phyloP scores from a whole-genome alignment of 139 green algal species.

The Chlorella sorokiniana region DNA sequence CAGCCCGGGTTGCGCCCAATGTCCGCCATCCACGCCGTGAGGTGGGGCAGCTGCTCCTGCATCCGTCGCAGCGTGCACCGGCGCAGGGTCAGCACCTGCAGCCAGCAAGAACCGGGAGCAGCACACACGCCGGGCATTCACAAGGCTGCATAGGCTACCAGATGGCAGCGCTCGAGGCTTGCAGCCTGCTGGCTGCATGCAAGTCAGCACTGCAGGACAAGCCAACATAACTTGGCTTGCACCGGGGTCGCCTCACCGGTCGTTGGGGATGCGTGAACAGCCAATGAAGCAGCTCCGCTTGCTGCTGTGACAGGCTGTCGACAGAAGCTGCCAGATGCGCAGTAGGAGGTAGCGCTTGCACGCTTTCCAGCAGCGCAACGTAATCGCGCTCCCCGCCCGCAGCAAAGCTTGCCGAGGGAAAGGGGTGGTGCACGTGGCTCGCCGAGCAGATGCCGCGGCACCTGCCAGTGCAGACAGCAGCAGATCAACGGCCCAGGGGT shows the following conservation, averaged over 20 bases:
- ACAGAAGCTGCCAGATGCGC: not conserved
- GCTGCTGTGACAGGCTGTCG: not conserved
- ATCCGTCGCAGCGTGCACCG: not conserved
- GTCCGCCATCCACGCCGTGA: constrained; percentile 16
- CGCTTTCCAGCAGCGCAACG: not conserved
- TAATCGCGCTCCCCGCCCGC: not conserved
- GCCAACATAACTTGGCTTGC: not conserved
- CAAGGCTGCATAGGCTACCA: not conserved
- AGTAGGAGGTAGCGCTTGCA: not conserved
- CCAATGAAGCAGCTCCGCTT: constrained; percentile 5
- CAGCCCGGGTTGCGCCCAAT: constrained; percentile 13
- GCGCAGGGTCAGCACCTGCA: not conserved
- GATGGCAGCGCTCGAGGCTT: too few species aligned
- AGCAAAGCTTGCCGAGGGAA: constrained; percentile 7
- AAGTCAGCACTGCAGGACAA: too few species aligned
- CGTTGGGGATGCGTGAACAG: not conserved
- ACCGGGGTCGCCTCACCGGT: not conserved
- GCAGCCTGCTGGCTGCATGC: too few species aligned
- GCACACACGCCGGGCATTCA: not conserved
- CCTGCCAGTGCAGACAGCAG: constrained; percentile 9
- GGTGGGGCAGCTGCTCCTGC: constrained; percentile 12
- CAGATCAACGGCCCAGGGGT: constrained; percentile 4
- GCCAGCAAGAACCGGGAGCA: not conserved
- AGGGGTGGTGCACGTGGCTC: constrained; percentile 13
- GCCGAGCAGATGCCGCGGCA: not conserved